These are phyloP conservation scores for Ramularia collo-cygni DNA, from an alignment of 2,329 filamentous ascomycete genomes.

Conservation along the genomic window DNA sequence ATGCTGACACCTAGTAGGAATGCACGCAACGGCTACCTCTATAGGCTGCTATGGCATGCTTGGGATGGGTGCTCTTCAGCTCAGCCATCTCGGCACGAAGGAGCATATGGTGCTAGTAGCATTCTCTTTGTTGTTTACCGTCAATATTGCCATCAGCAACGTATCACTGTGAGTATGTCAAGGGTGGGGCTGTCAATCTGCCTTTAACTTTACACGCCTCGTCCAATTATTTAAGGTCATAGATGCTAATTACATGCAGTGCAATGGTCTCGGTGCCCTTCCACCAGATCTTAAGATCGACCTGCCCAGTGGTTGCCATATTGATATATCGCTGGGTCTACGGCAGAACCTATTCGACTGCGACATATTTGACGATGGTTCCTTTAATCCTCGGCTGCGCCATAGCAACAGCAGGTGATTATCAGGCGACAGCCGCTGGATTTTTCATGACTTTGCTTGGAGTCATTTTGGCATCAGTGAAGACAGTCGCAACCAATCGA, in stretches of 20 bases:
- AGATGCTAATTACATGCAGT: too few species aligned
- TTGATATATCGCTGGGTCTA: conserved; percentile 54
- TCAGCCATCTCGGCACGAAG: conserved; percentile 45
- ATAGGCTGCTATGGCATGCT: conserved; percentile 51
- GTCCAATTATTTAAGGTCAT: too few species aligned
- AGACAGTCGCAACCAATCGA: conserved; percentile 58
- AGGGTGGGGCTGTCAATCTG: too few species aligned
- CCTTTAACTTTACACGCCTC: too few species aligned
- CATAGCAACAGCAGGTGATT: conserved; percentile 56
- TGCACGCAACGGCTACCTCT: conserved; percentile 53
- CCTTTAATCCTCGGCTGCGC: conserved; percentile 55
- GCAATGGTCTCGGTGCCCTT: conserved; percentile 58
- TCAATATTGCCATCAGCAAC: conserved; percentile 60
- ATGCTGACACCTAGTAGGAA: conserved; percentile 24
- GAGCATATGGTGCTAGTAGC: conserved; percentile 51
- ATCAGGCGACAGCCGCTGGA: conserved; percentile 54
- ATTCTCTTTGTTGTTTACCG: conserved; percentile 56
- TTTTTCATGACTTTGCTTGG: conserved; percentile 33
- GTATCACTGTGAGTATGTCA: conserved; percentile 47
- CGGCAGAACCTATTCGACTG: conserved; percentile 47
- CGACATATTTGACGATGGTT: conserved; percentile 54
- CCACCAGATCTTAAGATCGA: conserved; percentile 58
- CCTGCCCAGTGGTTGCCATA: conserved; percentile 56
- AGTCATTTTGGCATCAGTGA: conserved; percentile 35
- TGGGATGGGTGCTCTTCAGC: conserved; percentile 46